Conservation (phyloP, 768 basidiomycete genomes). For the Suillus tomentosus region DNA sequence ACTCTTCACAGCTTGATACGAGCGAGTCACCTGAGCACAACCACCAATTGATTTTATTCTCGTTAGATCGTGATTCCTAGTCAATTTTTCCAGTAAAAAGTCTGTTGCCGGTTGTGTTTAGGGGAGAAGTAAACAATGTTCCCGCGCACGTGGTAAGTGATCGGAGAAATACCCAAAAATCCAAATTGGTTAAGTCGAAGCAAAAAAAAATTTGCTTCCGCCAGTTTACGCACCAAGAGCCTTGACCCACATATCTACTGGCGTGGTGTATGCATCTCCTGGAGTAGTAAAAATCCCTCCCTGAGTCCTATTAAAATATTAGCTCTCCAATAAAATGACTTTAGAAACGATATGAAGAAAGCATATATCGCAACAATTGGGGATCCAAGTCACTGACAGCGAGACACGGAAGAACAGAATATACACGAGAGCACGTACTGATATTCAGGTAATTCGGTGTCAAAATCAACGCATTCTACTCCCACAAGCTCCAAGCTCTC, state of each 20-base stretch:
- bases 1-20: conserved; percentile 18
- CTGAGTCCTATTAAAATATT: conserved; percentile 59
- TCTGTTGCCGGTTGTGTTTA: conserved; percentile 45
- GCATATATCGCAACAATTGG: conserved; percentile 2
- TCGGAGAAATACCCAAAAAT: conserved; percentile 33
- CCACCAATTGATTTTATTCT: conserved; percentile 79
- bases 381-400: conserved; percentile 8
- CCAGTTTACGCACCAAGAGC: conserved; percentile 64
- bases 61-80: conserved; percentile 66
- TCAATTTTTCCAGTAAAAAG: conserved; percentile 72
- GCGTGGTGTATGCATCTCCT: conserved; percentile 85
- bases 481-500: conserved; percentile 81
- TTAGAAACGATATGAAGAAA: conserved; percentile 14
- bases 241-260: conserved; percentile 91
- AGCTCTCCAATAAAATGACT: conserved; percentile 17
- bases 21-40: conserved; percentile 60
- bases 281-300: conserved; percentile 87
- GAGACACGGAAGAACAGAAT: conserved; percentile 8
- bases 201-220: conserved; percentile 69
- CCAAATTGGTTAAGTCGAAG: conserved; percentile 38
- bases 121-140: conserved; percentile 12
- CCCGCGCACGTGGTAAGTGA: conserved; percentile 31
- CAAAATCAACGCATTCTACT: conserved; percentile 83
- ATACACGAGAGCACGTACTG: conserved; percentile 54
- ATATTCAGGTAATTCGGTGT: conserved; percentile 75